Conservation (phyloP, 169 alveolate genomes). For the Plasmodium vivax region DNA sequence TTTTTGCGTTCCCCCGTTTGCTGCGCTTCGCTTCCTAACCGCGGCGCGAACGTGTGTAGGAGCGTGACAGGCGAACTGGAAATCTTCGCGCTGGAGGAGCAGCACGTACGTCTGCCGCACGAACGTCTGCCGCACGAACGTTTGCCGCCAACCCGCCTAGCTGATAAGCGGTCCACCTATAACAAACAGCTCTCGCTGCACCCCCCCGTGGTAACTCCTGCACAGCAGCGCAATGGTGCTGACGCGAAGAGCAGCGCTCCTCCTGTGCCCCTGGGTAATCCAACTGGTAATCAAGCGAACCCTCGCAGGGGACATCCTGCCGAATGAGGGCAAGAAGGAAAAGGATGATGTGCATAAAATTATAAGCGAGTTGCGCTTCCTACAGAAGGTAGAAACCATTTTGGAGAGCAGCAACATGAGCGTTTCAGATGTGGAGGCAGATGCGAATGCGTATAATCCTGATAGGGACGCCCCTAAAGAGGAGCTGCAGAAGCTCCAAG, state of each 20-base stretch:
- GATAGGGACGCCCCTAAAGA: constrained; percentile 42
- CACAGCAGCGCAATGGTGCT: not conserved
- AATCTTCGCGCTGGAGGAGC: not conserved
- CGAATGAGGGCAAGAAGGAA: not conserved
- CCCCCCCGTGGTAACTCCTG: not conserved
- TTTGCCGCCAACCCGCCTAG: not conserved
- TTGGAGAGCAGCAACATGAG: constrained; percentile 47
- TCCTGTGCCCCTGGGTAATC: not conserved
- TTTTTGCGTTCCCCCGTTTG: not conserved
- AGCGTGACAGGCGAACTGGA: not conserved
- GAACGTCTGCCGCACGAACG: too few species aligned
- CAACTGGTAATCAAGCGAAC: not conserved
- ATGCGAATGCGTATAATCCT: constrained; percentile 63
- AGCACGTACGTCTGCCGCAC: not conserved
- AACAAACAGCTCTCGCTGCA: not conserved
- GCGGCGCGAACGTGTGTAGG: not conserved
- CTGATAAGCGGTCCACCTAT: not conserved
- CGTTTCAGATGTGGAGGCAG: constrained; percentile 40
- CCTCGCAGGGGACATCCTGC: not conserved
- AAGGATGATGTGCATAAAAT: constrained; percentile 37
- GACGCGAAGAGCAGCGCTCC: not conserved
- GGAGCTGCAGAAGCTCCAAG: constrained; percentile 33
- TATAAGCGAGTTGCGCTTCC: constrained; percentile 45
- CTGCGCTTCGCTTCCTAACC: not conserved
- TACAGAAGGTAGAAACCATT: constrained; percentile 42